Conservation (phyloP, 2,329 filamentous ascomycete genomes). For the Fusarium graminum region DNA sequence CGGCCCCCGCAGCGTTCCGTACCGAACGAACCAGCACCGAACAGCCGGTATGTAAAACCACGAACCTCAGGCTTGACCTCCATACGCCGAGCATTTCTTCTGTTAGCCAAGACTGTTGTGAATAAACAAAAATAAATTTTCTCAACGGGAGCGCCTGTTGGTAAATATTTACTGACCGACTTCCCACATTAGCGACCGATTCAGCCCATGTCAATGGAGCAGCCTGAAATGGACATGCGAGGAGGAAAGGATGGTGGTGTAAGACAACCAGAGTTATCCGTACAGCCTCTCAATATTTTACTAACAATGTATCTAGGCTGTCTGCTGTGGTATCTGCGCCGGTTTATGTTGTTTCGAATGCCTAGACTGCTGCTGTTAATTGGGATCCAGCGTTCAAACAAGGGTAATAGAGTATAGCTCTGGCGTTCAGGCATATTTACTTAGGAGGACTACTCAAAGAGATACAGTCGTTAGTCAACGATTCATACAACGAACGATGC, state of each 20-base stretch:
- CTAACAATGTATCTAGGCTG: slow-evolving; percentile 48
- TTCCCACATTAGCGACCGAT: slow-evolving; percentile 47
- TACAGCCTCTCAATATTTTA: background rate
- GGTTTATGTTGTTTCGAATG: slow-evolving; percentile 58
- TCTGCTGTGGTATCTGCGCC: slow-evolving; percentile 58
- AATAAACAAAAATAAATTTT: background rate
- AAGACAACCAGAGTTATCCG: slow-evolving; percentile 25
- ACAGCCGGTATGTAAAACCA: slow-evolving; percentile 53
- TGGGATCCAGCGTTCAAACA: background rate
- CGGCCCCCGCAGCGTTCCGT: slow-evolving; percentile 50
- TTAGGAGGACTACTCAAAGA: slow-evolving; percentile 5
- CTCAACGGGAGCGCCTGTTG: background rate
- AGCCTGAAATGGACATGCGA: slow-evolving; percentile 48
- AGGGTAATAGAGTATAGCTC: slow-evolving; percentile 9
- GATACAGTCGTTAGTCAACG: slow-evolving; percentile 7
- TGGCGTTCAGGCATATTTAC: slow-evolving; percentile 45
- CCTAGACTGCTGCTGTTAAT: slow-evolving; percentile 52
- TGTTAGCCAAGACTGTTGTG: slow-evolving; percentile 1
- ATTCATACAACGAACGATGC: slow-evolving; percentile 23
- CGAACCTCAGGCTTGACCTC: slow-evolving; percentile 22
- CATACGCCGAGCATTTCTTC: background rate
- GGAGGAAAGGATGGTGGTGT: slow-evolving; percentile 56
- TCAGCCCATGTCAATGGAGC: slow-evolving; percentile 54
- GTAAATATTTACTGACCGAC: slow-evolving; percentile 8
- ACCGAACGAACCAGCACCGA: slow-evolving; percentile 49